Evolutionary conservation across 2,329 filamentous ascomycete species (phyloP).

Genomic region (Chaetoscypha palmicola): DNA sequence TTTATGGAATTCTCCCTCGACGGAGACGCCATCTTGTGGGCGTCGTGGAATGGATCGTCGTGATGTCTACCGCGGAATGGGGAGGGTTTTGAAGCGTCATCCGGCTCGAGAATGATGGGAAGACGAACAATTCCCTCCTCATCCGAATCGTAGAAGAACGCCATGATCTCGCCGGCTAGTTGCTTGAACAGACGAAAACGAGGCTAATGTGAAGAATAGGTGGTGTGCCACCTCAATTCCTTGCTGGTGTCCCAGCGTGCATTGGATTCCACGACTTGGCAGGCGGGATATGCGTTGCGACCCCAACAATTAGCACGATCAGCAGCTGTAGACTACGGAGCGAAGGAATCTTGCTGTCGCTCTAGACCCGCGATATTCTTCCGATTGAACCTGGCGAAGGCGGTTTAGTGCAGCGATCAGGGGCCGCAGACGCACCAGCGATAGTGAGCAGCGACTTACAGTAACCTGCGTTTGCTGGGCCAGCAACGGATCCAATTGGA

Average conservation of each 20-base stretch:
- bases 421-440: too few species aligned
- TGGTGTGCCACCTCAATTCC: conserved; percentile 1
- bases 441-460: too few species aligned
- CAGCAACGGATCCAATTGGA: too few species aligned
- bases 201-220: conserved; percentile 9
- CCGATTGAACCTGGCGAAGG: neutral
- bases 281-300: too few species aligned
- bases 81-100: conserved; percentile 7
- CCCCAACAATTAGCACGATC: neutral
- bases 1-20: conserved; percentile 4
- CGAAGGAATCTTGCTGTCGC: neutral
- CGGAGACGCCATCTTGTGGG: neutral
- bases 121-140: conserved; percentile 10
- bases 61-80: neutral
- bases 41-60: neutral
- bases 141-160: conserved; percentile 17
- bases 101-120: conserved; percentile 20
- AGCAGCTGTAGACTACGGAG: neutral
- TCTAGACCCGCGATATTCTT: neutral
- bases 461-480: too few species aligned
- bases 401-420: neutral
- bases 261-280: neutral
- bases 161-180: conserved; percentile 9
- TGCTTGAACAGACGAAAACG: neutral
- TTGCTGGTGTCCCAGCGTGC: neutral